These are phyloP conservation scores for Blastosporella zonata DNA, from an alignment of 1,284 basidiomycete species.

Conservation along the genomic window DNA sequence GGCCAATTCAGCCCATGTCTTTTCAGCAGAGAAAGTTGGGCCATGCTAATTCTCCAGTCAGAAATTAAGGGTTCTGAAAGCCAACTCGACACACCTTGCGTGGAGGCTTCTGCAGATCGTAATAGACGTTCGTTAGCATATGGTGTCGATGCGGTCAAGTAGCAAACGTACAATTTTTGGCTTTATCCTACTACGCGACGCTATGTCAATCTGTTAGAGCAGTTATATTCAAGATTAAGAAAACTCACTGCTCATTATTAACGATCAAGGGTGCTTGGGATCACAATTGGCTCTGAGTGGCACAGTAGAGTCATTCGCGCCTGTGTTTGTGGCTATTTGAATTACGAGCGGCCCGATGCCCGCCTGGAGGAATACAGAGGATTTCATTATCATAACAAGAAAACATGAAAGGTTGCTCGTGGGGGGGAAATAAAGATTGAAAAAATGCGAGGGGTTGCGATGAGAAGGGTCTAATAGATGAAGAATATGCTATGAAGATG, in stretches of 20 bases:
- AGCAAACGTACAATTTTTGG: constrained; percentile 48
- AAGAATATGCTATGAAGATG: constrained; percentile 44
- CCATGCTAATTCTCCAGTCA: constrained; percentile 48
- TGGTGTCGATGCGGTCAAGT: constrained; percentile 4
- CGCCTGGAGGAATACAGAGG: no score
- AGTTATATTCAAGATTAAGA: constrained; percentile 2
- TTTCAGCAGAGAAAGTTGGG: constrained; percentile 63
- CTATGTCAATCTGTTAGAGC: constrained; percentile 23
- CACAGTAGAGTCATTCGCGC: neutral
- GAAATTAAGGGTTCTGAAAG: neutral
- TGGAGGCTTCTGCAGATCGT: constrained; percentile 36
- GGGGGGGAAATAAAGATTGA: constrained; percentile 8
- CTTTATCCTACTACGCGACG: constrained; percentile 36
- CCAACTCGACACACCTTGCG: constrained; percentile 29
- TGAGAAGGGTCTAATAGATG: constrained; percentile 17
- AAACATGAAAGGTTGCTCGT: constrained; percentile 3
- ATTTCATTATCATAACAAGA: constrained; percentile 9
- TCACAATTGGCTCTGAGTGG: neutral
- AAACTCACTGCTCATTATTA: constrained; percentile 37
- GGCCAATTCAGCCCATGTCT: constrained; percentile 75
- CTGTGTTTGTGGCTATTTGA: constrained; percentile 1
- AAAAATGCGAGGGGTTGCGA: constrained; percentile 14
- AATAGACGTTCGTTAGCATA: constrained; percentile 5
- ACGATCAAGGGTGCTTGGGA: neutral
- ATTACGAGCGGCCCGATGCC: no score